phyloP scores from a whole-genome alignment of 371 early-diverging fungal genomes.

The Lichtheimia hyalospora region DNA sequence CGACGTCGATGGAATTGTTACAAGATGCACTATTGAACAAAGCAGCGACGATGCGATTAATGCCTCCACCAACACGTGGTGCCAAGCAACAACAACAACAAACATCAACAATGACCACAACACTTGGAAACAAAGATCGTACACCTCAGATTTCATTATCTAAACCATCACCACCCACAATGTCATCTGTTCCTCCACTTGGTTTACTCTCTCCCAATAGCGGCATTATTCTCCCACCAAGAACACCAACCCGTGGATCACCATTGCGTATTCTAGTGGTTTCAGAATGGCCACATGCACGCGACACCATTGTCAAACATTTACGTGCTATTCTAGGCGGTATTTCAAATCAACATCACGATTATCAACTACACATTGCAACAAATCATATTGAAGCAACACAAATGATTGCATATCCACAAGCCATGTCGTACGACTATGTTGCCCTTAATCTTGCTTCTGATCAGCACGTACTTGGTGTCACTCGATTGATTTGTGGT shows the following conservation, averaged over 20 bases:
- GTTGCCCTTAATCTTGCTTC: conserved; percentile 51
- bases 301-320: conserved; percentile 40
- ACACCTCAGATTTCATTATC: background rate
- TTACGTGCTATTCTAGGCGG: conserved; percentile 33
- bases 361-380: conserved; percentile 23
- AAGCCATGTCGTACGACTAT: conserved; percentile 43
- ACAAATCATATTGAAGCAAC: conserved; percentile 36
- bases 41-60: conserved; percentile 40
- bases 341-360: conserved; percentile 7
- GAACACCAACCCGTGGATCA: conserved; percentile 29
- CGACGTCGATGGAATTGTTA: conserved; percentile 19
- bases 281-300: conserved; percentile 41
- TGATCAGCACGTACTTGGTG: conserved; percentile 46
- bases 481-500: conserved; percentile 42
- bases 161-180: background rate
- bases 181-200: background rate
- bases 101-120: no score
- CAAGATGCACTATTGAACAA: conserved; percentile 41
- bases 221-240: conserved; percentile 32
- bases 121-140: background rate
- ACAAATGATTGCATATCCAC: conserved; percentile 27
- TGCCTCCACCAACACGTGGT: conserved; percentile 36
- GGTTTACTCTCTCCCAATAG: conserved; percentile 16
- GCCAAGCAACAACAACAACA: background rate
- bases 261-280: conserved; percentile 40